phyloP scores from a whole-genome alignment of 2,329 filamentous ascomycete species.

The Cytospora piceicola region DNA sequence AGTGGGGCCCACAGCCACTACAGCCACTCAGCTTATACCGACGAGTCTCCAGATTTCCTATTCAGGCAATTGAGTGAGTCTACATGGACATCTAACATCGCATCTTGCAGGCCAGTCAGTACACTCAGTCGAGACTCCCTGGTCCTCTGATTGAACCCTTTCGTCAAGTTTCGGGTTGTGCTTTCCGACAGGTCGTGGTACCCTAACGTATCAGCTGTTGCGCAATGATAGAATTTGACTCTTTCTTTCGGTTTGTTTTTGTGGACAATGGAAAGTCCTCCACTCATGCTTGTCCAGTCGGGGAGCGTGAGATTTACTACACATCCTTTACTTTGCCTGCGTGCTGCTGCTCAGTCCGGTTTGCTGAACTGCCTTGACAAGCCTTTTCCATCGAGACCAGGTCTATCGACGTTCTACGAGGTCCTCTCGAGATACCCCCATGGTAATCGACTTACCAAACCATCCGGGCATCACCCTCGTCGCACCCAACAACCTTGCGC shows the following conservation, averaged over 20 bases:
- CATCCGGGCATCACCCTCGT: constrained; percentile 56
- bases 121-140: background rate
- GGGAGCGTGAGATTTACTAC: too few species aligned
- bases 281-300: too few species aligned
- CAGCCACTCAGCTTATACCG: constrained; percentile 23
- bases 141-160: too few species aligned
- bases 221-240: too few species aligned
- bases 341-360: background rate
- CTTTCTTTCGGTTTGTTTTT: too few species aligned
- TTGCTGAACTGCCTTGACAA: background rate
- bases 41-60: constrained; percentile 7
- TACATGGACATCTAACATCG: background rate
- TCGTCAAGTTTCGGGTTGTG: too few species aligned
- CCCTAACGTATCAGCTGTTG: too few species aligned
- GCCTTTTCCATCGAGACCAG: background rate
- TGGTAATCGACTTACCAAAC: constrained; percentile 49
- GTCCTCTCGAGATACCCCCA: constrained; percentile 42
- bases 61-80: constrained; percentile 12
- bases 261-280: too few species aligned
- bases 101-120: background rate
- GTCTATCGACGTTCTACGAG: background rate
- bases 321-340: background rate
- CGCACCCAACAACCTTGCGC: constrained; percentile 63
- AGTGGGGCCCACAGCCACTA: background rate
- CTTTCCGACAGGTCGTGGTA: too few species aligned